Conservation (phyloP, 177 flowering plant genomes). For the Vitis hybrid region DNA sequence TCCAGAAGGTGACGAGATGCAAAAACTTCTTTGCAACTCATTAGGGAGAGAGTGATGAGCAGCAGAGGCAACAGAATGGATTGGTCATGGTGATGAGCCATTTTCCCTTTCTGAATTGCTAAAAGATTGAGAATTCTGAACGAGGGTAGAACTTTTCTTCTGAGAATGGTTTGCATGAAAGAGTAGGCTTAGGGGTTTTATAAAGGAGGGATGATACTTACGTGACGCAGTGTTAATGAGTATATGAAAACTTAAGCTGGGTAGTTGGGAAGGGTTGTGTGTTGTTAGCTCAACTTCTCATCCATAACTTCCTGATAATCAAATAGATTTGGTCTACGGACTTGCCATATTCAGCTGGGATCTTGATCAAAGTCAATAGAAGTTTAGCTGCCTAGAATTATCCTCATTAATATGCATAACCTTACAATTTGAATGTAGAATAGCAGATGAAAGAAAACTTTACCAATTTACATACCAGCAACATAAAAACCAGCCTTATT, state of each 20-base stretch:
- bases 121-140: neutral
- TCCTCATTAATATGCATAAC: neutral
- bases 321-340: neutral
- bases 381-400: neutral
- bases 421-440: neutral
- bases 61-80: neutral
- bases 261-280: neutral
- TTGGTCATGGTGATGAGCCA: neutral
- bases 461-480: slow-evolving; percentile 60
- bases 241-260: neutral
- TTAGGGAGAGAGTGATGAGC: too few species aligned
- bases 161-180: neutral
- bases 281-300: neutral
- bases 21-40: too few species aligned
- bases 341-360: neutral
- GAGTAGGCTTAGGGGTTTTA: neutral
- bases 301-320: neutral
- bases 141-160: neutral
- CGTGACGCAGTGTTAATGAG: neutral
- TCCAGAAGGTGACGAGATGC: neutral
- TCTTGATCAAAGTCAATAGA: neutral
- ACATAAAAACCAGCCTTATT: slow-evolving; percentile 93
- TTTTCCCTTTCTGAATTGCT: neutral
- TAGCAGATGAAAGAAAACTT: too few species aligned
- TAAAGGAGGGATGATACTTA: neutral